Base-by-base conservation (phyloP, 139 green algal species). In the Micromonas commoda region DNA sequence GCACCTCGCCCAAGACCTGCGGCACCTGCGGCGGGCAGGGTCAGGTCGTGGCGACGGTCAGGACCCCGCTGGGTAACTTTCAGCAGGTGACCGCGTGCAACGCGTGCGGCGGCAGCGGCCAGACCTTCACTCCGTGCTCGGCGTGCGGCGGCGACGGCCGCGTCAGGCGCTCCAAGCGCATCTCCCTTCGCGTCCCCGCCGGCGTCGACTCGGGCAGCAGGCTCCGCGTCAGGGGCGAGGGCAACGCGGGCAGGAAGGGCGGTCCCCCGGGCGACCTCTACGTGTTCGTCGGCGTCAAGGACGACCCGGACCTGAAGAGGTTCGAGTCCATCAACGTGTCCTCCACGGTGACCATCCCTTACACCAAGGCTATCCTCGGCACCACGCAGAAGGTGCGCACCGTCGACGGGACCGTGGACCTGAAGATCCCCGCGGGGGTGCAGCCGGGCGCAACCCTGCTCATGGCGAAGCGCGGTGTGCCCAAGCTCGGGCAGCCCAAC, bases 401-500 rank as follows among this genome's bases (percentile, higher is more conserved):
- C 1, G 91, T 98, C 26, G 95, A 98, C 78, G 94, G 93, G 0
- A 68, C 84, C 38, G 95, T 99, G 57, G 95, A 99, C 80, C 86
- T 99, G 16, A 97, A 97, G 82, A 92, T 99, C 52, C 96, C 96
- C 20, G 68, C 85, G 3, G 94, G 94, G 63, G 64, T 93, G 6
- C 95, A 99, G 87, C 96, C 96, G 0, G 92, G 91, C 64, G 98
- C 94, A 2, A 99, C 93, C 5, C 84, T 99, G 78, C 86, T 99
- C 26, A 98, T 99, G 96, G 84, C 88, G 70, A 97, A 97, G 89
- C 84, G 94, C 0, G 96, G 96, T 0, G 95, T 98, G 52, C 94
- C 94, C 0, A 83, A 87, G 29, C 88, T 98, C 6, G 93, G 93
- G 19, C 84, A 85, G n/a, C 34, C 81, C 6, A 83, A 35, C 24